Conservation (phyloP, 495 filamentous ascomycete species). For the Neurospora sp. region DNA sequence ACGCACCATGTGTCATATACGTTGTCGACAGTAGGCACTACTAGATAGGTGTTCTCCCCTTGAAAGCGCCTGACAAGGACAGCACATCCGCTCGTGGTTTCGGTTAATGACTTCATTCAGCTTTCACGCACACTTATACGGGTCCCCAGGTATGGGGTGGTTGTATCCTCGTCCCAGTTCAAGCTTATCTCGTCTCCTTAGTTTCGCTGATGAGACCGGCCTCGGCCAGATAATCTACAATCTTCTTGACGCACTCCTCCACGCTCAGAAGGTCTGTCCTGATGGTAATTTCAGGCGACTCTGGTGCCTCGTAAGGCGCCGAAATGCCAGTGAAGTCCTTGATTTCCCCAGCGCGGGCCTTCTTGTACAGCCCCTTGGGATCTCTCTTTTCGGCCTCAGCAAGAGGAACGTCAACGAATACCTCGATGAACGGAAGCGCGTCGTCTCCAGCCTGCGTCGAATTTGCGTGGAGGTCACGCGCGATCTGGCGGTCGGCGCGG, state of each 20-base stretch:
- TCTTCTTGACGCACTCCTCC: constrained; percentile 74
- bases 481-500: constrained; percentile 69
- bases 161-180: neutral
- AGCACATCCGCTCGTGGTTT: neutral
- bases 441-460: constrained; percentile 37
- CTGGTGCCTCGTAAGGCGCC: constrained; percentile 88
- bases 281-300: constrained; percentile 76
- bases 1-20: neutral
- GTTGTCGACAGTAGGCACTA: neutral
- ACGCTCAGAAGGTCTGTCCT: constrained; percentile 66
- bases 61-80: neutral
- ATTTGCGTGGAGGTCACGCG: constrained; percentile 64
- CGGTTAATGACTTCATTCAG: neutral
- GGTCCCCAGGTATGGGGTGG: neutral
- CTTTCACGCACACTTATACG: neutral
- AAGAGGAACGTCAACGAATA: constrained; percentile 79
- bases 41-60: neutral
- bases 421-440: constrained; percentile 79
- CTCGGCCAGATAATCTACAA: constrained; percentile 67
- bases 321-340: constrained; percentile 95
- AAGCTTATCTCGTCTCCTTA: constrained; percentile 20
- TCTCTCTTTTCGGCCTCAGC: constrained; percentile 89
- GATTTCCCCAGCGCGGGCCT: constrained; percentile 84
- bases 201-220: constrained; percentile 30
- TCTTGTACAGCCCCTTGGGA: constrained; percentile 96